Evolutionary conservation across 169 alveolate species (phyloP), one percentile per base, ranked within the genome.

Genomic region (Neospora caninum): DNA sequence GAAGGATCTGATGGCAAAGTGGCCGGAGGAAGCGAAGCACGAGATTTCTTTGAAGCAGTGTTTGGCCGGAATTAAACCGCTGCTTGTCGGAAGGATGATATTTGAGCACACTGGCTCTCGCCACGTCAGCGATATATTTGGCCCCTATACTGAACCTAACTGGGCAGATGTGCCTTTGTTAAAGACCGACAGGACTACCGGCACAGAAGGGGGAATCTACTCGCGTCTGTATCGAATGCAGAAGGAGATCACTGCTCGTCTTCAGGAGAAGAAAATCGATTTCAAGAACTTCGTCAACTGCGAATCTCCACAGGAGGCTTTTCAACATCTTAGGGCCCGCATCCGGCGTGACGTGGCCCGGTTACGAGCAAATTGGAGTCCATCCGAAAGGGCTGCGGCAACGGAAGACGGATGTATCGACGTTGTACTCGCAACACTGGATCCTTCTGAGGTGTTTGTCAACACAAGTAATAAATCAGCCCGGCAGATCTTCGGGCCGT

Each of bases 1-100:
- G 82, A 20, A 69, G 39, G 39, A 69, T 2, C 42, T 29, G 42
- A 69, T 29, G 82, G 22, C 4, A 18, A 69, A 29, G 82, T 69
- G 82, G 82, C 34, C 34, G 7, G 42, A 34, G 39, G 39, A 34
- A 29, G 82, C 34, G 42, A 29, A 9, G 7, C 42, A 18, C 2
- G 42, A 69, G 82, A 34, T 69, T 69, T 69, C 82, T 29, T 10
- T 69, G 82, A 69, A 69, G 22, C 82, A 69, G 82, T 69, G 82
- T 69, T 20, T 69, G 82, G 82, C 38, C 42, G 82, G 39, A 6
- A 10, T 69, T 29, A 69, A 69, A 69, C 82, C 34, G 34, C 82
- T 69, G 34, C 82, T 69, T 9, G 42, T 34, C 18, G 82, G 82
- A 9, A 29, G 42, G 39, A 34, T 31, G 34, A 18, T 69, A 6